Evolutionary conservation across 106 monocot genomes (phyloP).

Genomic region (Xerophyta viscosa): DNA sequence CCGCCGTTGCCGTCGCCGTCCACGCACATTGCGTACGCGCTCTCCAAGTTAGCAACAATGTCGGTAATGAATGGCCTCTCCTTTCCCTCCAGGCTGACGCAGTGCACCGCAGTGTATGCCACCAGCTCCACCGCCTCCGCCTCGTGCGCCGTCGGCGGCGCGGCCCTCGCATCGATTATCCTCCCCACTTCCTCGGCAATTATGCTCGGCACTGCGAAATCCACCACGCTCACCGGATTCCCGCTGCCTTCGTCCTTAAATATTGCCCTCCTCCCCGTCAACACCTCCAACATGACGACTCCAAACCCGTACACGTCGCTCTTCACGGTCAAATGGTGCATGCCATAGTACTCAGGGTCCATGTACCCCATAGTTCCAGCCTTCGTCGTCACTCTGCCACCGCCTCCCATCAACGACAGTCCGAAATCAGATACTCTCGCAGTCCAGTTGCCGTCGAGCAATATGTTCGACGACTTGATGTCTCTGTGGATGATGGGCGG

Average conservation of each 20-base stretch:
- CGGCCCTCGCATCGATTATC: slow-evolving; percentile 49
- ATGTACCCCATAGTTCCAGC: slow-evolving; percentile 92
- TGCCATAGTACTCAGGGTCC: slow-evolving; percentile 90
- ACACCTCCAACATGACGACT: slow-evolving; percentile 74
- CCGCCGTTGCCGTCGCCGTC: slow-evolving; percentile 45
- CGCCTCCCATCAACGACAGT: slow-evolving; percentile 45
- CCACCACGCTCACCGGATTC: slow-evolving; percentile 55
- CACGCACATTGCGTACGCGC: slow-evolving; percentile 50
- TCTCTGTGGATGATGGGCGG: slow-evolving; percentile 64
- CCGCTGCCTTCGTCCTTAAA: slow-evolving; percentile 23
- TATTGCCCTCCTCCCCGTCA: slow-evolving; percentile 61
- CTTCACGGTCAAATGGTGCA: slow-evolving; percentile 72
- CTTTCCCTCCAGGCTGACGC: slow-evolving; percentile 65
- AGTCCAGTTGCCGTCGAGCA: slow-evolving; percentile 49
- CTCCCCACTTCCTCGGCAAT: slow-evolving; percentile 31
- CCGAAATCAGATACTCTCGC: slow-evolving; percentile 82
- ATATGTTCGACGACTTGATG: slow-evolving; percentile 73
- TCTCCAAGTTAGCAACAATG: slow-evolving; percentile 66
- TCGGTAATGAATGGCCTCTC: slow-evolving; percentile 66
- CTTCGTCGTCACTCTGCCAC: slow-evolving; percentile 22
- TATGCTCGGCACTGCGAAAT: slow-evolving; percentile 55
- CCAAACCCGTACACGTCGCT: slow-evolving; percentile 86
- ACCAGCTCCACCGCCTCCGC: slow-evolving; percentile 86
- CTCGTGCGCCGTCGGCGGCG: slow-evolving; percentile 18
- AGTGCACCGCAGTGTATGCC: slow-evolving; percentile 59